Evolutionary conservation across 495 filamentous ascomycete species (phyloP), one percentile per base, ranked within the genome.

Genomic region (Aspergillus nanangensis): DNA sequence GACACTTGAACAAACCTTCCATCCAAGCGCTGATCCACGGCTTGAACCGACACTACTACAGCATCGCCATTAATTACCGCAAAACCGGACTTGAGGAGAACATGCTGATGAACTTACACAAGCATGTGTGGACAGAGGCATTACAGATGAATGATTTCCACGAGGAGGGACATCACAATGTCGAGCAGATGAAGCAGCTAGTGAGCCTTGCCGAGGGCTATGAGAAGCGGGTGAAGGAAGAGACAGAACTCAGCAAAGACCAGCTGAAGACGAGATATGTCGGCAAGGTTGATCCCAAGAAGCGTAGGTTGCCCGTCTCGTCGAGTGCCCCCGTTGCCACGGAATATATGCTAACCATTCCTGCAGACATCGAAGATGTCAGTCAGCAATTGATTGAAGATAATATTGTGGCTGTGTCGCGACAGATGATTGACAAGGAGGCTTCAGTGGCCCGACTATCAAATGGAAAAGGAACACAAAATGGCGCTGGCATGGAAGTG

Each of bases 361-460:
- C 20, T 35, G 41, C 55, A 84, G 81, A 98, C 64, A 74, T 98
- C 59, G 93, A 96, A 67, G 89, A 95, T 56, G 83, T 98, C 44
- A 93, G 94, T 48, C 92, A 95, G 69, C 81, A 88, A 56, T 79
- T 96, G 45, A 96, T 98, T 57, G 93, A 98, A 70, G 92, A 97
- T 74, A 98, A 98, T 66, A 97, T 98, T 45, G 93, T 98, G 4
- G 87, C 89, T 5, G 90, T 96, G 4, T 91, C 90, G 41, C 78
- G 91, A 52, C 90, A 96, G 67, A 96, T 98, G 93, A 96, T 98
- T 53, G 94, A 97, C 71, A 98, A 97, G 70, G 94, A 97, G 62
- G 93, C 93, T 10, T 89, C 77, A 7, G 73, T 82, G 46, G 79
- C 82, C 17, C 77, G 76, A 46, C 62, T 62, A 39, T 66, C 72